A percentile compares a stretch with the other conserved stretches of the same genome.
Conservation (phyloP, 1,139 yeast genomes). For the Lodderomyces beijingensis region DNA sequence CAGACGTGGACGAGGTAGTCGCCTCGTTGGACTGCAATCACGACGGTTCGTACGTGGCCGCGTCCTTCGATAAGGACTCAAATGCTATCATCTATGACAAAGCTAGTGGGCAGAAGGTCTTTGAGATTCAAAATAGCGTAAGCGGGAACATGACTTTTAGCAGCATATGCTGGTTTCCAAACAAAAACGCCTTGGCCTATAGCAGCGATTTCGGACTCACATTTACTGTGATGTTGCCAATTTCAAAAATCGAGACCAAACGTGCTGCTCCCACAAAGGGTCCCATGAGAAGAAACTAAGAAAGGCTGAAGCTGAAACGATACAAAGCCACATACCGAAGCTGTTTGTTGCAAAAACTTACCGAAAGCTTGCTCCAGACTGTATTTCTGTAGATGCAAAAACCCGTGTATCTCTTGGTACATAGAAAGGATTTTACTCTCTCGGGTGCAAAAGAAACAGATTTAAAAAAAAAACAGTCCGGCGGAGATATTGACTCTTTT, state of each 20-base stretch:
- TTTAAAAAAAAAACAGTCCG: too few relatives aligned
- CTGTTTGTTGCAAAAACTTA: too few relatives aligned
- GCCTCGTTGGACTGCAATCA: constrained; percentile 38
- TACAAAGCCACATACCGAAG: too few relatives aligned
- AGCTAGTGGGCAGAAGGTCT: constrained; percentile 24
- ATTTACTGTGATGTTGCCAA: constrained; percentile 20
- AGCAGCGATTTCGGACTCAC: constrained; percentile 34
- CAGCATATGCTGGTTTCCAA: constrained; percentile 40
- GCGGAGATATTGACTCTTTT: too few relatives aligned
- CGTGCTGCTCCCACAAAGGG: neutral
- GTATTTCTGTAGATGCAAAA: too few relatives aligned
- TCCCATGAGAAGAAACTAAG: too few relatives aligned
- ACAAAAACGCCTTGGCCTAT: constrained; percentile 30
- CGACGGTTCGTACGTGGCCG: constrained; percentile 44
- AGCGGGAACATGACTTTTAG: constrained; percentile 34
- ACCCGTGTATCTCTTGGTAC: too few relatives aligned
- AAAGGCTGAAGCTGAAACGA: too few relatives aligned
- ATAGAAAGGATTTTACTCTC: too few relatives aligned
- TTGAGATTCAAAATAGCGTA: constrained; percentile 34
- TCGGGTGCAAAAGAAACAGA: too few relatives aligned
- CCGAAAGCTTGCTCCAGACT: too few relatives aligned
- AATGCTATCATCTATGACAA: constrained; percentile 38
- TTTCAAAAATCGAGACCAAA: constrained; percentile 1
- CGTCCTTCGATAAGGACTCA: constrained; percentile 41
- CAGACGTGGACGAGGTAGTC: constrained; percentile 49